Percentiles rank a stretch among this genome's conserved stretches.
These are phyloP conservation scores for Juncus inflexus DNA, from an alignment of 176 grass and related monocot genomes.

Conservation along the genomic window DNA sequence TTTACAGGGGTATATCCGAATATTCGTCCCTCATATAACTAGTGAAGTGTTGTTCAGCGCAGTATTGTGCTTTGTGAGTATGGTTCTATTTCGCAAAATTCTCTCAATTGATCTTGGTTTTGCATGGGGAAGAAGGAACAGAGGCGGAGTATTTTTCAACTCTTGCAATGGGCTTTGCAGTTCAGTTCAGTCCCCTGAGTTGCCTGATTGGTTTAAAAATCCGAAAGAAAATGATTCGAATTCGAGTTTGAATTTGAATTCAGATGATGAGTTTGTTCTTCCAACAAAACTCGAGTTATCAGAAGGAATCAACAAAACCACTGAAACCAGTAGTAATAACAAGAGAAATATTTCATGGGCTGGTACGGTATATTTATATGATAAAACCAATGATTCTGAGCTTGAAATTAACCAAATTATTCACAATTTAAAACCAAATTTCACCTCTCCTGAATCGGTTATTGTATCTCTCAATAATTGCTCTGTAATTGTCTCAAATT, in stretches of 20 bases:
- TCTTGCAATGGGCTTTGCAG: conserved; percentile 31
- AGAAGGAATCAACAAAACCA: conserved; percentile 11
- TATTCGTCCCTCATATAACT: no score
- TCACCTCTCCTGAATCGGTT: conserved; percentile 53
- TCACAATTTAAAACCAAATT: conserved; percentile 38
- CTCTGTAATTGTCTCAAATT: conserved; percentile 34
- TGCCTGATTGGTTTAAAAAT: conserved; percentile 77
- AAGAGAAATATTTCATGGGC: conserved; percentile 16
- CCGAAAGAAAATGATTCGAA: conserved; percentile 25
- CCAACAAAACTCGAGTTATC: conserved; percentile 22
- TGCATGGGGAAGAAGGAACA: conserved; percentile 3
- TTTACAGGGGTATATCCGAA: no score
- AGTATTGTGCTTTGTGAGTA: conserved; percentile 13
- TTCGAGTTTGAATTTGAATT: conserved; percentile 17
- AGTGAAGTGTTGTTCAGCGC: no score
- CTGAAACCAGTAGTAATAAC: neutral
- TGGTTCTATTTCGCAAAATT: conserved; percentile 30
- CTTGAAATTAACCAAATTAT: conserved; percentile 48
- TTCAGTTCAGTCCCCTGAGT: conserved; percentile 21
- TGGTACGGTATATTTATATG: neutral
- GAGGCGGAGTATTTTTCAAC: neutral
- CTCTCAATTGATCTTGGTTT: neutral
- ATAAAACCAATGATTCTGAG: conserved; percentile 29
- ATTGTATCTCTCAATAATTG: conserved; percentile 52
- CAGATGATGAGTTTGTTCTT: conserved; percentile 58